Percentiles rank a stretch among this genome's conserved stretches.
Evolutionary conservation across 768 basidiomycete species (phyloP).

Genomic region (Brasilioporus rufonigricans): DNA sequence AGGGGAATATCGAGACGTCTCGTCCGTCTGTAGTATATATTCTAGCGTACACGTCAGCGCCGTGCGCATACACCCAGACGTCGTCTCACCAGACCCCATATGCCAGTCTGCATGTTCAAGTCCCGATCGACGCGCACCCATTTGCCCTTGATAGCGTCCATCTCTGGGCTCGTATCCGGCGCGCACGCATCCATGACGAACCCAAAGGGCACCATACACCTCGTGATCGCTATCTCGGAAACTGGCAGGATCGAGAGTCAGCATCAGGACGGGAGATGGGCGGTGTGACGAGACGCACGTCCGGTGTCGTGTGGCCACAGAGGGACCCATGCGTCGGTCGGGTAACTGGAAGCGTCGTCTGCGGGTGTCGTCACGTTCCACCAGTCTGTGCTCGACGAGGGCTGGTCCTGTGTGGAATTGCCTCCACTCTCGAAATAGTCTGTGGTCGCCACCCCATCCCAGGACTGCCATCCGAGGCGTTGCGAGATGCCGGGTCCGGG

Average conservation of each 20-base stretch:
- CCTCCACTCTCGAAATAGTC: constrained; percentile 2
- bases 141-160: constrained; percentile 75
- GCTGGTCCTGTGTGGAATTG: constrained; percentile 2
- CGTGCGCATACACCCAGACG: neutral
- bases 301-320: constrained; percentile 30
- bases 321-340: constrained; percentile 55
- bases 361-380: constrained; percentile 15
- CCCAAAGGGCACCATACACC: constrained; percentile 64
- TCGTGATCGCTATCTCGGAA: constrained; percentile 72
- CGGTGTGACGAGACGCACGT: constrained; percentile 17
- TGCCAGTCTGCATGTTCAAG: constrained; percentile 62
- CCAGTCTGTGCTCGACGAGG: constrained; percentile 14
- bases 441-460: constrained; percentile 60
- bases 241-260: constrained; percentile 45
- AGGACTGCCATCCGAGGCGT: constrained; percentile 85
- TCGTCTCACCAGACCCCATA: constrained; percentile 54
- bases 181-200: constrained; percentile 59
- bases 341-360: constrained; percentile 64
- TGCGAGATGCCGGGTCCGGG: constrained; percentile 69
- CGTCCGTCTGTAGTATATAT: constrained; percentile 84
- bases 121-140: constrained; percentile 90
- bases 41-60: constrained; percentile 29
- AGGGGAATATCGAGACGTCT: constrained; percentile 79
- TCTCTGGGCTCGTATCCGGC: constrained; percentile 65
- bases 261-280: neutral